Evolutionary conservation across 2,329 filamentous ascomycete genomes (phyloP).

Genomic region (Verticillium klebahnii): DNA sequence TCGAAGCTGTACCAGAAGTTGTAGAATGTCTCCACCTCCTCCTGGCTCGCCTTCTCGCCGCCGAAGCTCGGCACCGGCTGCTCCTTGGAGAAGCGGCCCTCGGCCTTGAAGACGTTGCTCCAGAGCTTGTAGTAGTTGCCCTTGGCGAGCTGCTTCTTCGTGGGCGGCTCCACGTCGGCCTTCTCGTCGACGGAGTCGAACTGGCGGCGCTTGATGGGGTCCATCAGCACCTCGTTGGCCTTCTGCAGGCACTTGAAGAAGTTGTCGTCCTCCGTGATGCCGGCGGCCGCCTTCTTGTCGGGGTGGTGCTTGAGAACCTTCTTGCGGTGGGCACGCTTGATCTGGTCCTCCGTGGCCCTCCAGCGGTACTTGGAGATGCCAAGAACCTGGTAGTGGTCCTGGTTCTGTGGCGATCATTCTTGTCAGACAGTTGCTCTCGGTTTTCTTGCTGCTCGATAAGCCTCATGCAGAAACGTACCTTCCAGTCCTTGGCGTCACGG

Average conservation of each 20-base stretch:
- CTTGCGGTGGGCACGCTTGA: constrained; percentile 98
- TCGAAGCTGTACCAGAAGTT: constrained; percentile 99
- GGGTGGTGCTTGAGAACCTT: constrained; percentile 99
- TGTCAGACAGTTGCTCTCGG: constrained; percentile 3
- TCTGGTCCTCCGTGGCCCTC: constrained; percentile 93
- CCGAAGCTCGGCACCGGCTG: constrained; percentile 88
- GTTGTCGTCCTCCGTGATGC: constrained; percentile 84
- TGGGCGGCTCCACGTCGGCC: constrained; percentile 86
- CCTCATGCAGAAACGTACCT: constrained; percentile 51
- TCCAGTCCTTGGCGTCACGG: constrained; percentile 98
- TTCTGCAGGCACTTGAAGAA: constrained; percentile 99
- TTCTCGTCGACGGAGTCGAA: constrained; percentile 95
- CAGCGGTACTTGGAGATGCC: constrained; percentile 89
- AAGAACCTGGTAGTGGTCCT: constrained; percentile 97
- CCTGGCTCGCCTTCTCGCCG: constrained; percentile 75
- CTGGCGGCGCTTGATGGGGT: constrained; percentile 88
- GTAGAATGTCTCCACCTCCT: constrained; percentile 93
- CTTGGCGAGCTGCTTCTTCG: constrained; percentile 83
- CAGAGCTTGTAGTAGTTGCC: constrained; percentile 95
- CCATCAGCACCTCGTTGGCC: constrained; percentile 86
- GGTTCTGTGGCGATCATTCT: constrained; percentile 48
- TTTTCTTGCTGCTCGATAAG: background rate
- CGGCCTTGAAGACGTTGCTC: constrained; percentile 83
- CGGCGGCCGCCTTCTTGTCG: constrained; percentile 94
- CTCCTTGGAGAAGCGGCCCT: constrained; percentile 85